Percentiles rank a stretch among this genome's conserved stretches.
phyloP scores from a whole-genome alignment of 805 yeast species.

The Limtongia smithiae region DNA sequence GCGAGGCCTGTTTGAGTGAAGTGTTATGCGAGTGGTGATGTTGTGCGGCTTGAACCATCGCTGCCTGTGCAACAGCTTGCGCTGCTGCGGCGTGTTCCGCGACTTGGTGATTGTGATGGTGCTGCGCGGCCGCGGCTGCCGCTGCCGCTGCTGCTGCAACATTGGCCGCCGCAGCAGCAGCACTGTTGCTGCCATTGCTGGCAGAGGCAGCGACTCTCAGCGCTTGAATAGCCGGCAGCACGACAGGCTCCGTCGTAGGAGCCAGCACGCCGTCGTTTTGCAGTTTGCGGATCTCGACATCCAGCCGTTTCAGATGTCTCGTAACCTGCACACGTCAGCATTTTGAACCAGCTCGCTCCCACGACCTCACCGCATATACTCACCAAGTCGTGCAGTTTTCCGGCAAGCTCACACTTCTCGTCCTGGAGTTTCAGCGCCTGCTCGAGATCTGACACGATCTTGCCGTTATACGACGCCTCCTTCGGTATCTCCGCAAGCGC shows the following conservation, averaged over 20 bases:
- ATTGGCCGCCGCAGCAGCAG: not conserved
- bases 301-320: conserved; percentile 69
- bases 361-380: not conserved
- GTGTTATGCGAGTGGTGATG: too few species aligned
- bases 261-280: conserved; percentile 81
- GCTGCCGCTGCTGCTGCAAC: conserved; percentile 10
- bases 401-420: conserved; percentile 74
- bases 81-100: not conserved
- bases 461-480: conserved; percentile 62
- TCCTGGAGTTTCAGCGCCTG: conserved; percentile 60
- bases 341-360: not conserved
- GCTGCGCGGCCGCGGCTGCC: conserved; percentile 30
- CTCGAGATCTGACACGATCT: conserved; percentile 65
- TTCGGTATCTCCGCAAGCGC: conserved; percentile 76
- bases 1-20: too few species aligned
- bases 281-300: conserved; percentile 68
- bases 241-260: conserved; percentile 17
- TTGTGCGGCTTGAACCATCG: too few species aligned
- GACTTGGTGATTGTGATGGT: not conserved
- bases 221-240: conserved; percentile 9
- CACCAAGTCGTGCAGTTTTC: conserved; percentile 60
- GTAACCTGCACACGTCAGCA: conserved; percentile 43
- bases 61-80: too few species aligned
- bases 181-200: not conserved
- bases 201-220: conserved; percentile 3